Base-by-base conservation (phyloP, 78 protist genomes). In the Protostelium mycophagum region DNA sequence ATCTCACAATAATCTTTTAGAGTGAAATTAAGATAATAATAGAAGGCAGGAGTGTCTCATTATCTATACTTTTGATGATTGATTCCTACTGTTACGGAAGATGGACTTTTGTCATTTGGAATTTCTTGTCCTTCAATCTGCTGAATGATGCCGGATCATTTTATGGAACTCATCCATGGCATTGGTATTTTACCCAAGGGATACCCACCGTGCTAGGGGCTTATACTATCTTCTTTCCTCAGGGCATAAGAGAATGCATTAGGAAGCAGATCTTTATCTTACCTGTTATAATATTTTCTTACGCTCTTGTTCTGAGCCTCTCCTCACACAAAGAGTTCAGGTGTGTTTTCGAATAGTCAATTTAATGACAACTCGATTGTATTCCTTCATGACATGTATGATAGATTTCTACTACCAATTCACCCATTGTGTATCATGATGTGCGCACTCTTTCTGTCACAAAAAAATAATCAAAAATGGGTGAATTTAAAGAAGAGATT, bases 81-180 rank as follows among this genome's bases (percentile, higher is more conserved):
- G 88, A 86, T 86, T 36, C 83, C 84, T 34, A 16, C 29, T 39
- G 83, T 28, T 83, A 86, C 39, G 93, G 89, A 0, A 1, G 34
- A 28, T 28, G 23, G 28, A 35, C 36, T 37, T 28, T 86, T 34
- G 35, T 29, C 28, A 83, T 34, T 34, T 51, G 0, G 35, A 38
- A 88, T 31, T 91, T 91, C 63, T 1, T 91, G 34, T 1, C 9
- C 63, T 91, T 91, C 88, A 91, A 91, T 31, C 31, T 91, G 83
- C 5, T 85, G 39, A 9, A 25, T n/a, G 91, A 86, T 28, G 51
- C 28, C n/a, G 28, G 83, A 1, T 84, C 83, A 38, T 0, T 85
- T n/a, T 91, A 87, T 39, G 94, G 94, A 28, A 88, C 94, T 0
- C 94, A 91, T 83, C 91, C 91, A 1, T 91, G 90, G 91, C 89